Conservation (phyloP, 2,329 filamentous ascomycete species). For the Phialemoniopsis sp. region DNA sequence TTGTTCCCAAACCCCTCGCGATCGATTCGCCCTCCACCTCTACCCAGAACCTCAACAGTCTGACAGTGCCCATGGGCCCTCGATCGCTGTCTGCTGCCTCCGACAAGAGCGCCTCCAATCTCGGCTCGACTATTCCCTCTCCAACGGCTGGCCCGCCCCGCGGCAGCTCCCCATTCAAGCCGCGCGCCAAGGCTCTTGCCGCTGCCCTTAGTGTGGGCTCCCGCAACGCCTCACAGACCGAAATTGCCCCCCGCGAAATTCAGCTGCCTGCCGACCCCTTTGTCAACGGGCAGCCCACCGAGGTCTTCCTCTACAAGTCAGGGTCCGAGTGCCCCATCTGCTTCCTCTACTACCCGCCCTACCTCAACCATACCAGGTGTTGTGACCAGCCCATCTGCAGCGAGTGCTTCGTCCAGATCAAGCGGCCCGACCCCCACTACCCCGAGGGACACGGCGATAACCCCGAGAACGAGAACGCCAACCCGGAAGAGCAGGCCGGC, state of each 20-base stretch:
- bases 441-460: constrained; percentile 68
- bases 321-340: constrained; percentile 91
- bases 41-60: constrained; percentile 60
- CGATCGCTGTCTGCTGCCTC: constrained; percentile 77
- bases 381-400: constrained; percentile 97
- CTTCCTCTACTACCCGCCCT: constrained; percentile 92
- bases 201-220: constrained; percentile 72
- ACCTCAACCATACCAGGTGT: constrained; percentile 89
- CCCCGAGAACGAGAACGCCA: constrained; percentile 17
- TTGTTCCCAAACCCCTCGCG: constrained; percentile 41
- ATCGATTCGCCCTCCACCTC: constrained; percentile 44
- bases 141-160: constrained; percentile 36
- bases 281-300: constrained; percentile 90
- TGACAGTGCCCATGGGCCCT: constrained; percentile 76
- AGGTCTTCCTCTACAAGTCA: constrained; percentile 91
- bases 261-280: constrained; percentile 76
- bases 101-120: constrained; percentile 60
- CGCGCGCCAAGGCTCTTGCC: constrained; percentile 84
- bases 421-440: constrained; percentile 84
- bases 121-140: constrained; percentile 57
- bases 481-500: constrained; percentile 48
- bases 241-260: constrained; percentile 74
- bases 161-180: constrained; percentile 65
- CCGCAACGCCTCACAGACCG: constrained; percentile 66
- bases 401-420: constrained; percentile 98